Conservation (phyloP, 345 rosid species). For the Rubroshorea leprosula region DNA sequence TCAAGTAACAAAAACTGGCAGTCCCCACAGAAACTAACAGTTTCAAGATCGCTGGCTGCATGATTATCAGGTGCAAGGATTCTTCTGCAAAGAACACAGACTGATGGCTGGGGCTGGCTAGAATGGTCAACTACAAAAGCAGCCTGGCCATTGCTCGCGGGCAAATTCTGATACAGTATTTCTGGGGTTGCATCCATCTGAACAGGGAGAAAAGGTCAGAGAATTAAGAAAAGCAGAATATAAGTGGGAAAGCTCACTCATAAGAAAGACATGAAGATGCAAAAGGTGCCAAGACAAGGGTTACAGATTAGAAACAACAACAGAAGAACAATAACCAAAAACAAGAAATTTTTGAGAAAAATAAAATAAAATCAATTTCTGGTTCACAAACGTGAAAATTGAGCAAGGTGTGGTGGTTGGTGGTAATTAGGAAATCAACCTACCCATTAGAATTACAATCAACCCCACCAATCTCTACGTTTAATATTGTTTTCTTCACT, state of each 20-base stretch:
- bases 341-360: no score
- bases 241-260: not conserved
- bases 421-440: no score
- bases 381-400: no score
- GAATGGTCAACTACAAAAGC: constrained; percentile 25
- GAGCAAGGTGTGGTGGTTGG: no score
- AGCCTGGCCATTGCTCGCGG: constrained; percentile 11
- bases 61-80: constrained; percentile 41
- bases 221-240: constrained; percentile 6
- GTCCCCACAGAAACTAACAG: constrained; percentile 53
- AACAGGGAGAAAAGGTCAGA: constrained; percentile 17
- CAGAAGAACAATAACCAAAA: no score
- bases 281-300: no score
- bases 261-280: not conserved
- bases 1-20: constrained; percentile 76
- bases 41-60: constrained; percentile 31
- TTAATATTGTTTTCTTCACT: not conserved
- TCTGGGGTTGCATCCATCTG: constrained; percentile 39
- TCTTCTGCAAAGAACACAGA: constrained; percentile 59
- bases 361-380: no score
- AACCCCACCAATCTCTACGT: not conserved
- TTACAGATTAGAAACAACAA: no score
- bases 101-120: constrained; percentile 24
- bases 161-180: constrained; percentile 14
- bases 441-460: not conserved